Evolutionary conservation across 768 basidiomycete species (phyloP), one percentile per base, ranked within the genome.

Genomic region (Hypholoma fasciculare): DNA sequence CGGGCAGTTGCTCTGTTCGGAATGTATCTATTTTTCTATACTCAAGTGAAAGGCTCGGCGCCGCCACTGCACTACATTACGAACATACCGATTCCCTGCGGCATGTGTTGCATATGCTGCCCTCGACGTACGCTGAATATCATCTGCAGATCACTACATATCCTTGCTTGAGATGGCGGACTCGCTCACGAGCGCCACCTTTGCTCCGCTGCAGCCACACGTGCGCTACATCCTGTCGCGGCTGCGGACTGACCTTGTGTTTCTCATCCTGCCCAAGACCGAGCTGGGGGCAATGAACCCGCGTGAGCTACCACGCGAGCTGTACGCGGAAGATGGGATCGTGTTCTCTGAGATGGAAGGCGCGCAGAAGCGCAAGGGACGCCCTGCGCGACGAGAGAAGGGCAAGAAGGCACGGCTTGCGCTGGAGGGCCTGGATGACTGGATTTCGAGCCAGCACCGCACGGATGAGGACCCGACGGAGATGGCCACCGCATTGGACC

Each of bases 251-350:
- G 78, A 78, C 26, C 67, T 74, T 13, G 76, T 76, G 1, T 91
- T 94, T 66, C 75, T 86, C 56, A 72, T 92, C 49, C 71, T 88
- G 27, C 91, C 92, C 0, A 63, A 64, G 38, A 80, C 84, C 12
- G 72, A 76, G 3, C 61, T 81, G 8, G 70, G 73, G 23, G 72
- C 88, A 0, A 73, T 82, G 65, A 85, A 82, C 64, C 90, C 90
- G 3, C 78, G 85, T n/a, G 71, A 72, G 23, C 73, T 93, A 6
- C 91, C 91, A 16, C 81, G 89, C 23, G 90, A 92, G 63, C 72
- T 84, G n/a, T 83, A 83, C 54, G 69, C 78, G 1, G 76, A 76
- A 60, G 80, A 80, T 34, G 71, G 63, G n/a, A 59, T 67, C 37
- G 61, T 61, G 2, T 60, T 69, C 20, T 54, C 66, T 11, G 73